phyloP scores from a whole-genome alignment of 768 basidiomycete species.

The Psilocybe cubensis region DNA sequence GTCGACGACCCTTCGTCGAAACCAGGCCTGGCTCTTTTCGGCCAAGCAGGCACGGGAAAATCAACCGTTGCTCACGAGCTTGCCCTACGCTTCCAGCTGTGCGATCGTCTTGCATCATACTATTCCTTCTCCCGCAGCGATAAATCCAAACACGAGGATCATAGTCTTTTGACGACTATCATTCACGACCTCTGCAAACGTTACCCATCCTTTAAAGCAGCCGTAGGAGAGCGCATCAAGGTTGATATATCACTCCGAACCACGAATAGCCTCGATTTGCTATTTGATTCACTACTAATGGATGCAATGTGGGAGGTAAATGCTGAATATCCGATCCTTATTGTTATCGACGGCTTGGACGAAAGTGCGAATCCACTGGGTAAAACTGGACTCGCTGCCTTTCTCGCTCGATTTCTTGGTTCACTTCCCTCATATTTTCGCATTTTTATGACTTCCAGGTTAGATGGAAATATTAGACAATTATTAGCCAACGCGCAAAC shows the following conservation, averaged over 20 bases:
- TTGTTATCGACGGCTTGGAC: slow-evolving; percentile 4
- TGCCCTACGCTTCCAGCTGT: not conserved
- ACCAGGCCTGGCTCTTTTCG: not conserved
- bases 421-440: not conserved
- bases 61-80: not conserved
- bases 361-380: not conserved
- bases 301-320: not conserved
- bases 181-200: slow-evolving; percentile 2
- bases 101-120: not conserved
- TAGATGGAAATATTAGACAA: not conserved
- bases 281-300: slow-evolving; percentile 1
- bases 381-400: not conserved
- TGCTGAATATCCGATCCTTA: not conserved
- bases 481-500: not conserved
- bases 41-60: slow-evolving; percentile 9
- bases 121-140: not conserved
- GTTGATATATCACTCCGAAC: not conserved
- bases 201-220: not conserved
- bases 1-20: not conserved
- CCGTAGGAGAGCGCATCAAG: slow-evolving; percentile 1
- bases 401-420: not conserved
- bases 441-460: not conserved
- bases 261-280: not conserved
- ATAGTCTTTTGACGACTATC: slow-evolving; percentile 6
- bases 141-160: not conserved